Base-by-base conservation (phyloP, 2,329 filamentous ascomycete genomes). In the Epichloe hybrida region DNA sequence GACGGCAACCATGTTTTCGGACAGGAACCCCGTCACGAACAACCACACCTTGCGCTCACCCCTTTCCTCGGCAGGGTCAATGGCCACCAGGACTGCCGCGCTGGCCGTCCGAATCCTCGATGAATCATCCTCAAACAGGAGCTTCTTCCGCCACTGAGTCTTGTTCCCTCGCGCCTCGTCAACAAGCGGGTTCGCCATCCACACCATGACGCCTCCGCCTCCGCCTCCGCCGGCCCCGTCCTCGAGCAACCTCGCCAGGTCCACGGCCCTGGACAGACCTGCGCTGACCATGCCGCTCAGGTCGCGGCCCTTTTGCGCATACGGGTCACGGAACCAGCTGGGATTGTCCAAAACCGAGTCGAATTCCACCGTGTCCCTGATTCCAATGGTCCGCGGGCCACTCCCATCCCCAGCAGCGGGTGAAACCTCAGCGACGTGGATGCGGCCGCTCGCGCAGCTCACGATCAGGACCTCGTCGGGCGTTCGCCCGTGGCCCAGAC, bases 121-220 rank as follows among this genome's bases (percentile, higher is more conserved):
- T 1, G 79, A 76, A 47, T 82, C 77, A 54, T 83, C 80, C 43
- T 77, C 69, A 52, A 82, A 81, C 0, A 83, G 45, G 2, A 79
- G 47, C n/a, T 61, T 65, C 20, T 66, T 71, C 47, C 71, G 65
- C 70, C 72, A 77, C 2, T 43, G 48, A 12, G 15, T 27, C n/a
- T 34, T 11, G 49, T 42, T 36, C 20, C 51, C 21, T 35, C 20
- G 37, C 8, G 44, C 4, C 27, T 41, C 5, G 27, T 49, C 43
- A 50, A 53, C 34, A 43, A 50, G 36, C 3, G 23, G 39, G 41
- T 50, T 57, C 20, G 57, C 56, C 37, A 66, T 69, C 70, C 71
- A 79, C 0, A 81, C 73, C 52, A 74, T 66, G 4, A 66, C 59
- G 5, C 69, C 62, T n/a, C 75, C 68, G 13, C 60, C 64, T n/a